phyloP scores from a whole-genome alignment of 2,329 filamentous ascomycete species.

The Fusarium agapanthi region DNA sequence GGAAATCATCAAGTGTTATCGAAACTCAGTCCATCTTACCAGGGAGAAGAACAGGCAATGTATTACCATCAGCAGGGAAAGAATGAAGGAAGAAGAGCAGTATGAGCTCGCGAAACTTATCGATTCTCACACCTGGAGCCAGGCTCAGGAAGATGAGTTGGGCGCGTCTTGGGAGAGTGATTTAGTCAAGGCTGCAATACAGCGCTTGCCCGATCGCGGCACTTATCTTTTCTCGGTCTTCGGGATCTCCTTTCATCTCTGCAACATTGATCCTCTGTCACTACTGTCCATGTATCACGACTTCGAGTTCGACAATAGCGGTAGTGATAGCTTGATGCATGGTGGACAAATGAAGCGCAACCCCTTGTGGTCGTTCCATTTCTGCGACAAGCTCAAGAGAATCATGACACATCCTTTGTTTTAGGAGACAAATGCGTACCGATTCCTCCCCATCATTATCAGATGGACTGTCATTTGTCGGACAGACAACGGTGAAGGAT shows the following conservation, averaged over 20 bases:
- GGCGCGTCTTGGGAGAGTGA: background rate
- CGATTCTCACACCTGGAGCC: background rate
- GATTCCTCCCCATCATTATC: background rate
- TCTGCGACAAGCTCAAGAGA: background rate
- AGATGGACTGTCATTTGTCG: background rate
- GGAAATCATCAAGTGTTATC: background rate
- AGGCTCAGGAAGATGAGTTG: background rate
- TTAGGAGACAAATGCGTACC: background rate
- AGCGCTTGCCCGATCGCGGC: background rate
- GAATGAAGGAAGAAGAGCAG: background rate
- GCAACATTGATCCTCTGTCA: background rate
- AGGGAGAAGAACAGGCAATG: background rate
- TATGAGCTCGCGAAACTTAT: no score
- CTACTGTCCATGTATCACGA: background rate
- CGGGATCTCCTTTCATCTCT: background rate
- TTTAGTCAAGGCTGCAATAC: background rate
- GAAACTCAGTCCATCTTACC: background rate
- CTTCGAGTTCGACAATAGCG: background rate
- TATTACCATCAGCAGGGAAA: background rate
- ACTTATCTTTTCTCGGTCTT: background rate
- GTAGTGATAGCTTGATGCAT: background rate
- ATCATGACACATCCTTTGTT: slow-evolving; percentile 1
- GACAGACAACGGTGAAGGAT: background rate
- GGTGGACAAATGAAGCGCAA: background rate
- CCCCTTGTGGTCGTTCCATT: background rate